phyloP scores from a whole-genome alignment of 2,329 filamentous ascomycete genomes.

The Malbranchea zuffiana region DNA sequence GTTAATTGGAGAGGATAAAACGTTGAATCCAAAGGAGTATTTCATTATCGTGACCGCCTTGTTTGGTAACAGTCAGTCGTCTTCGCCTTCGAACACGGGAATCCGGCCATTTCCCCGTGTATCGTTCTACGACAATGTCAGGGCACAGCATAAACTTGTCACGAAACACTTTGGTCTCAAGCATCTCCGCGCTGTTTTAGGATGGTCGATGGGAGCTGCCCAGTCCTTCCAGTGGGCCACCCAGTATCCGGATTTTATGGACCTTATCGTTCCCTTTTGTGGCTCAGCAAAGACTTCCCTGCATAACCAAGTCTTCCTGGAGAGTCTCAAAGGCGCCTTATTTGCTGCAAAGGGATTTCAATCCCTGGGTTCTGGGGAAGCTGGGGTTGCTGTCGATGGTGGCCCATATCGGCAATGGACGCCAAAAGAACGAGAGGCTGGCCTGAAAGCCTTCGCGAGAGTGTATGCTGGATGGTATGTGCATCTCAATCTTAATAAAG shows the following conservation, averaged over 20 bases:
- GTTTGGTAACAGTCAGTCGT: slow-evolving; percentile 59
- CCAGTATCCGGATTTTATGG: slow-evolving; percentile 55
- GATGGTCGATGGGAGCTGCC: slow-evolving; percentile 61
- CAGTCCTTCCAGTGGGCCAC: slow-evolving; percentile 56
- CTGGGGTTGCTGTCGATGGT: slow-evolving; percentile 30
- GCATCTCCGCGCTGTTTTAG: slow-evolving; percentile 52
- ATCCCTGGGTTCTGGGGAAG: slow-evolving; percentile 43
- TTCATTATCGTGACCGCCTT: slow-evolving; percentile 59
- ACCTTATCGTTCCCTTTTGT: slow-evolving; percentile 55
- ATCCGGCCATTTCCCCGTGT: slow-evolving; percentile 51
- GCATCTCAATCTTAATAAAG: neutral
- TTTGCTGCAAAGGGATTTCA: slow-evolving; percentile 46
- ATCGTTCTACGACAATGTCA: slow-evolving; percentile 58
- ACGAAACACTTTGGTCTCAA: slow-evolving; percentile 51
- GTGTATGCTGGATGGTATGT: slow-evolving; percentile 61
- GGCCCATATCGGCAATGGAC: slow-evolving; percentile 41
- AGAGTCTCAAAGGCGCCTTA: slow-evolving; percentile 52
- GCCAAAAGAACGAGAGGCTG: slow-evolving; percentile 42
- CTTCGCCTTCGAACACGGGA: slow-evolving; percentile 53
- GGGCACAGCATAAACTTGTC: slow-evolving; percentile 55
- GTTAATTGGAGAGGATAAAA: slow-evolving; percentile 57
- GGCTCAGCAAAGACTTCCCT: slow-evolving; percentile 52
- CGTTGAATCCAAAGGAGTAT: slow-evolving; percentile 53
- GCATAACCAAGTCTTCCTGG: slow-evolving; percentile 58
- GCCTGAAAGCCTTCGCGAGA: slow-evolving; percentile 59